Percentiles rank a stretch among this genome's conserved stretches.
phyloP scores from a whole-genome alignment of 2,329 filamentous ascomycete genomes.

The Aspergillus unguis region DNA sequence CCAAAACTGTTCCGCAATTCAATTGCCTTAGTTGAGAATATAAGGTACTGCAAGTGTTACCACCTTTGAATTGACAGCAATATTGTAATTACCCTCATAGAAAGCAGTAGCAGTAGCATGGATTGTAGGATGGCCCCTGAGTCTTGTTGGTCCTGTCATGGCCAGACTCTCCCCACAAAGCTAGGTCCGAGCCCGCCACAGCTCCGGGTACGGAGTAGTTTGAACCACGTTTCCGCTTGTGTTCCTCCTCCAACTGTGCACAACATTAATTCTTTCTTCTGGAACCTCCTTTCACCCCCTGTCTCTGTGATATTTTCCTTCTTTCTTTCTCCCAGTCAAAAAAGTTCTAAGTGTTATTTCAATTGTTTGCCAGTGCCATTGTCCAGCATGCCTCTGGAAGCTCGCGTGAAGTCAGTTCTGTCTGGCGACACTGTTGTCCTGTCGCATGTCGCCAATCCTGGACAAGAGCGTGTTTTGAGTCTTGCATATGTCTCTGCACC shows the following conservation, averaged over 20 bases:
- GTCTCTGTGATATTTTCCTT: constrained; percentile 1
- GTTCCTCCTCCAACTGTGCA: constrained; percentile 10
- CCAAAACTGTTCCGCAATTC: constrained; percentile 10
- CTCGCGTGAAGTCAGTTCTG: constrained; percentile 86
- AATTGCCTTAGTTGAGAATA: constrained; percentile 16
- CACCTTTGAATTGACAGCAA: constrained; percentile 9
- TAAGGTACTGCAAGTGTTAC: constrained; percentile 6
- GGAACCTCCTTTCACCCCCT: neutral
- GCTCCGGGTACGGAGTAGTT: constrained; percentile 15
- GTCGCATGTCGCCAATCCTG: constrained; percentile 74
- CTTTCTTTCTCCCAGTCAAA: constrained; percentile 8
- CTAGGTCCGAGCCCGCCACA: constrained; percentile 29
- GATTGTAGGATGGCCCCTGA: neutral
- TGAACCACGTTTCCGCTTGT: constrained; percentile 33
- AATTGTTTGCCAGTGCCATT: constrained; percentile 12
- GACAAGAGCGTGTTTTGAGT: constrained; percentile 80
- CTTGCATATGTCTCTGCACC: constrained; percentile 91
- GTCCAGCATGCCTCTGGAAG: constrained; percentile 45
- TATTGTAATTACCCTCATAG: neutral
- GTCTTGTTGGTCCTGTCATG: neutral
- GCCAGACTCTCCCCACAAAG: constrained; percentile 20
- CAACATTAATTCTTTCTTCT: constrained; percentile 16
- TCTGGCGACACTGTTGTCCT: constrained; percentile 91
- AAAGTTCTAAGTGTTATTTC: constrained; percentile 1
- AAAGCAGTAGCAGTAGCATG: neutral